Conservation (phyloP, 2,329 filamentous ascomycete species). For the Cryphonectria carpinicola region DNA sequence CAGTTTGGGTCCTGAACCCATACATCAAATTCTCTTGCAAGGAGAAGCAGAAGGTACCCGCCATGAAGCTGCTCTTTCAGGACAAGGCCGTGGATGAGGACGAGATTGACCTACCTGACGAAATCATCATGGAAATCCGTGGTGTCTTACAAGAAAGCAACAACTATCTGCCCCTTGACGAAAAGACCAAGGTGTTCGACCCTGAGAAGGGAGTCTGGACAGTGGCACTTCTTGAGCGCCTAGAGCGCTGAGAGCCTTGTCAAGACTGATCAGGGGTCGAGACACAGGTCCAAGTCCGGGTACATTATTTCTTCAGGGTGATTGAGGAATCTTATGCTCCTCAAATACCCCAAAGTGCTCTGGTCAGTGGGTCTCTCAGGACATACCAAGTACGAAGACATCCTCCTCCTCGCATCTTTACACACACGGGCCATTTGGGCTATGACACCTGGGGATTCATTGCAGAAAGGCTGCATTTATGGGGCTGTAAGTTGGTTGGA, state of each 20-base stretch:
- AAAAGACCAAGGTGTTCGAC: constrained; percentile 15
- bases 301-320: not conserved
- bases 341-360: not conserved
- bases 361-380: not conserved
- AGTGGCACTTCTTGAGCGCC: constrained; percentile 24
- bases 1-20: constrained; percentile 60
- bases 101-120: constrained; percentile 58
- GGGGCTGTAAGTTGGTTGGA: not conserved
- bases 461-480: not conserved
- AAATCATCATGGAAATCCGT: constrained; percentile 52
- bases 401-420: not conserved
- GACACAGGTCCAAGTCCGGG: too few species aligned
- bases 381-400: not conserved
- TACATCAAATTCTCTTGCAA: constrained; percentile 57
- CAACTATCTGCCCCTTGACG: constrained; percentile 21
- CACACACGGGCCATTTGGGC: not conserved
- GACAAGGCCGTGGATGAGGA: constrained; percentile 48
- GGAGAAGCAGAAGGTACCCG: constrained; percentile 37
- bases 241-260: not conserved
- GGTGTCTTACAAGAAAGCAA: constrained; percentile 53
- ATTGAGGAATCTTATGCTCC: not conserved
- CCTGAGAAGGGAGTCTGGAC: constrained; percentile 16
- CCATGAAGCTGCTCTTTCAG: constrained; percentile 59
- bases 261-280: not conserved
- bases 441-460: not conserved